Base-by-base conservation (phyloP, 2,329 filamentous ascomycete species). In the Fusarium redolens region DNA sequence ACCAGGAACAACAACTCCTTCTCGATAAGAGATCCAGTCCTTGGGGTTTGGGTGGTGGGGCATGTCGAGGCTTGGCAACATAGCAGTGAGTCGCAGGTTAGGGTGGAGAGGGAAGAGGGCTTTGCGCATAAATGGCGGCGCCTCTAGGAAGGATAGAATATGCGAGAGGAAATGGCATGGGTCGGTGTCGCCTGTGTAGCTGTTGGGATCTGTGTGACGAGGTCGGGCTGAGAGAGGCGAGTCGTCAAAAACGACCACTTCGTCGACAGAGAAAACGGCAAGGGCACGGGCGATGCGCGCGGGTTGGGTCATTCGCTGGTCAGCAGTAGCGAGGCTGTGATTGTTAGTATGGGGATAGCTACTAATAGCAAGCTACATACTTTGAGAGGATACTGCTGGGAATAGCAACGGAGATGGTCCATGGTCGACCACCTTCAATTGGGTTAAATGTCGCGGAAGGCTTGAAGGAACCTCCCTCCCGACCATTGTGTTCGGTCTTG, bases 181-280 rank as follows among this genome's bases (percentile, higher is more conserved):
- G 77, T 96, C 92, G 18, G 89, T 86, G 78, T 91, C 92, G 71
- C 91, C 92, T 2, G 92, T 94, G 82, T 90, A 87, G 76, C 85
- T 81, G 52, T 85, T 81, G 56, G 85, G 84, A 74, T 90, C 87
- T 56, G 87, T 84, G 25, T 81, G 82, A 31, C 78, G 80, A 35
- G 85, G 83, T 37, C 87, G 86, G 37, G 84, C 78, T 18, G 85
- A 82, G 11, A 76, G 55, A 4, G 86, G 86, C 40, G 86, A 86
- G 82, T 97, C 94, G 78, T 96, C 91, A 81, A 93, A 97, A 61
- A 97, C 85, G 56, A 97, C 87, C 35, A 97, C 87, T 82, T 97
- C 94, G 79, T 97, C 94, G 74, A 97, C 88, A 77, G 90, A 92
- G 83, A 96, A 97, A 71, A 97, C 92, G 69, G 93, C 92, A 57